A percentile compares a stretch with the other conserved stretches of the same genome.
Evolutionary conservation across 2,329 filamentous ascomycete genomes (phyloP).

Genomic region (Grosmannia serpens): DNA sequence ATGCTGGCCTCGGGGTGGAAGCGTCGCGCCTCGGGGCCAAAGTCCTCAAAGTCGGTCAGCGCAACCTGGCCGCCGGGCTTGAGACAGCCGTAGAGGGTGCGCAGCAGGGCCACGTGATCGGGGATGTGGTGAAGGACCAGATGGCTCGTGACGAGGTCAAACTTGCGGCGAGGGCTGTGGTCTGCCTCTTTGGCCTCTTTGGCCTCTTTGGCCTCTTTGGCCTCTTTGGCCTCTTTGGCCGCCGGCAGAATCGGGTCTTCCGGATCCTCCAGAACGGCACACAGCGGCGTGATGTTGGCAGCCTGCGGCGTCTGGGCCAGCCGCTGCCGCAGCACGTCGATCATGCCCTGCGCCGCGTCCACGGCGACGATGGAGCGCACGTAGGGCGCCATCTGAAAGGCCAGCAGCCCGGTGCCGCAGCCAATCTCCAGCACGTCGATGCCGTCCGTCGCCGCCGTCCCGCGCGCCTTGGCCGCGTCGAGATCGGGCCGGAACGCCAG

Average conservation of each 20-base stretch:
- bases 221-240: conserved; percentile 16
- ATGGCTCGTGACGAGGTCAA: conserved; percentile 40
- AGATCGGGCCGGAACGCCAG: conserved; percentile 23
- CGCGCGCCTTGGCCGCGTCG: conserved; percentile 8
- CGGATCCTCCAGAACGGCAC: conserved; percentile 34
- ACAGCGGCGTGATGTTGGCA: conserved; percentile 26
- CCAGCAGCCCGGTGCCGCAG: conserved; percentile 44
- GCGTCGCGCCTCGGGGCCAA: conserved; percentile 35
- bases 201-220: conserved; percentile 15
- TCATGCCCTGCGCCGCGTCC: conserved; percentile 44
- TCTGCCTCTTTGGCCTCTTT: conserved; percentile 15
- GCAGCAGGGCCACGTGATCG: conserved; percentile 28
- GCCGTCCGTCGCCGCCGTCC: conserved; percentile 4
- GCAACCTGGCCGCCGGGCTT: conserved; percentile 35
- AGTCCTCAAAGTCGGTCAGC: conserved; percentile 47
- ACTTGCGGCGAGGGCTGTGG: conserved; percentile 27
- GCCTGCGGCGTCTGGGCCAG: conserved; percentile 28
- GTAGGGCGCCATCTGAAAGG: conserved; percentile 34
- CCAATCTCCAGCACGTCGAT: conserved; percentile 43
- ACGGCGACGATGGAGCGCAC: conserved; percentile 37
- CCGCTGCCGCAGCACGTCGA: conserved; percentile 35
- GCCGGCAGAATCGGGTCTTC: conserved; percentile 31
- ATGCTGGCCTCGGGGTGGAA: conserved; percentile 43
- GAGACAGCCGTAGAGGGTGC: conserved; percentile 34
- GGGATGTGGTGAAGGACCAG: conserved; percentile 45